Base-by-base conservation (phyloP, 208 protist species). In the Leishmania major region DNA sequence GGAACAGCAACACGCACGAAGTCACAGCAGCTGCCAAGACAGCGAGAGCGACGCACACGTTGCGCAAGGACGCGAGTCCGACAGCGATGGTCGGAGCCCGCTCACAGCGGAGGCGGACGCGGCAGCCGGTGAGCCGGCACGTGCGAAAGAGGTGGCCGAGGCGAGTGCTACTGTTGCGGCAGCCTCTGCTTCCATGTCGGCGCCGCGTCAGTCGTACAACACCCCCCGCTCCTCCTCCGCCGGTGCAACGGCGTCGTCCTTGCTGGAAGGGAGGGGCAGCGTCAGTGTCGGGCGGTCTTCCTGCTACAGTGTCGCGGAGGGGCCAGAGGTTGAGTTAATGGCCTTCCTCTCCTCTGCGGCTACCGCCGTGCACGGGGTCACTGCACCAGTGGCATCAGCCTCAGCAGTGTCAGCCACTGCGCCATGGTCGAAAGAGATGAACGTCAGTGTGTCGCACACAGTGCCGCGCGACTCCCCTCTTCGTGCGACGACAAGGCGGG, bases 221-320 rank as follows among this genome's bases (percentile, higher is more conserved):
- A 62, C 75, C 7, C 17, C 75, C 57, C 75, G 55, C 31, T 69
- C 75, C 53, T 66, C 74, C 57, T 78, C 74, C 40, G 53, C 75
- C 35, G 75, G 57, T n/a, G 75, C 75, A n/a, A 78, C 75, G 22
- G 40, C 31, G 19, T 78, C 75, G 53, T 66, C 55, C 19, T 66
- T 59, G n/a, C 35, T 78, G 19, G 57, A 78, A 19, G 53, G 28
- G 70, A 53, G 47, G 70, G 70, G 28, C 70, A 74, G 22, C 70
- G 45, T 55, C 70, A 74, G 70, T 55, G 28, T 45, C 11, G 45
- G 13, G 45, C 43, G 45, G 40, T 17, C 70, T 17, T 31, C 70
- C 28, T 74, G 43, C n/a, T 45, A 74, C 45, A 74, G 70, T 74
- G 22, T 74, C 43, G 31, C 8, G 25, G 70, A 55, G 70, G 70